Percentiles rank a stretch among this genome's conserved stretches.
These are phyloP conservation scores for Emydomyces testavorans DNA, from an alignment of 2,329 filamentous ascomycete species.

Conservation along the genomic window DNA sequence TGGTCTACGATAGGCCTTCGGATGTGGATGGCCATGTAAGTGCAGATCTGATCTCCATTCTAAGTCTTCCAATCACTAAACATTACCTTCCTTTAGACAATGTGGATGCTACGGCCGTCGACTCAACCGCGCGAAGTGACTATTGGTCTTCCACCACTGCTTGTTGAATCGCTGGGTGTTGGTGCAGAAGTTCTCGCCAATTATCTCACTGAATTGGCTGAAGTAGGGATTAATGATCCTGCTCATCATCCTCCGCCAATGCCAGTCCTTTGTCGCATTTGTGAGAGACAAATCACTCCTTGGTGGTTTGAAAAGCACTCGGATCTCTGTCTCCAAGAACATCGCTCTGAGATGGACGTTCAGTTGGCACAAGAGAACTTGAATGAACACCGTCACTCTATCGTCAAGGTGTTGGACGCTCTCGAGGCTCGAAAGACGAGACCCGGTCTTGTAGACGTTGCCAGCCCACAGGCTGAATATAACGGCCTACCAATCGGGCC, in stretches of 20 bases:
- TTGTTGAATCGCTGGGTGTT: conserved; percentile 87
- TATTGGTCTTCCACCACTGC: conserved; percentile 77
- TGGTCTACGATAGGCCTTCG: conserved; percentile 84
- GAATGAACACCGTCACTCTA: conserved; percentile 82
- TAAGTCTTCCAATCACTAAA: conserved; percentile 18
- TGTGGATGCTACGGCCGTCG: conserved; percentile 99
- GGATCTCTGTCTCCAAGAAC: conserved; percentile 88
- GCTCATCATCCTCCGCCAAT: conserved; percentile 66
- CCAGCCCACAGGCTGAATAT: conserved; percentile 61
- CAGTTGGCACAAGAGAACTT: conserved; percentile 89
- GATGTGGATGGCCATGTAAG: conserved; percentile 83
- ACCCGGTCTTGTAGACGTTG: conserved; percentile 31
- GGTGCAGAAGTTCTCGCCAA: conserved; percentile 90
- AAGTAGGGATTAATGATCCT: conserved; percentile 64
- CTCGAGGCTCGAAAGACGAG: conserved; percentile 55
- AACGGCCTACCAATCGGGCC: conserved; percentile 78
- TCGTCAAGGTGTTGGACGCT: conserved; percentile 89
- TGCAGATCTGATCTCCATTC: conserved; percentile 20
- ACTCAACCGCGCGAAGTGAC: conserved; percentile 82
- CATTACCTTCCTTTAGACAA: conserved; percentile 53
- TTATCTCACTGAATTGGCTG: conserved; percentile 80
- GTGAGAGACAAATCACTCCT: conserved; percentile 88
- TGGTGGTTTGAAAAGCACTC: conserved; percentile 99
- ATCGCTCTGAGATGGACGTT: conserved; percentile 93
- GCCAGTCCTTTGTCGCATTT: conserved; percentile 88